phyloP scores from a whole-genome alignment of 306 rosid species.

The Prinsepia uniflora region DNA sequence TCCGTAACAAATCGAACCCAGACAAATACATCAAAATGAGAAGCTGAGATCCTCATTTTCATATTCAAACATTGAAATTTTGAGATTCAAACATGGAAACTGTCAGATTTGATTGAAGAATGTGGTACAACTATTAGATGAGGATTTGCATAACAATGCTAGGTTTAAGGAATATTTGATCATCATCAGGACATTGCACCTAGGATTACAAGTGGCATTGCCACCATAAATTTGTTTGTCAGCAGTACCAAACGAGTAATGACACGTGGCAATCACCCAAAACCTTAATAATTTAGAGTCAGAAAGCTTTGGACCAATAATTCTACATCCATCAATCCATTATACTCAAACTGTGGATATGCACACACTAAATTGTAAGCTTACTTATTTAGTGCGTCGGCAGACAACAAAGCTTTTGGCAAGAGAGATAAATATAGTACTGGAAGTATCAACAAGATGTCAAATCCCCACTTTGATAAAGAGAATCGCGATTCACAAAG shows the following conservation, averaged over 20 bases:
- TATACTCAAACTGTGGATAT: conserved; percentile 26
- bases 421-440: conserved; percentile 22
- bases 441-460: conserved; percentile 23
- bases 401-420: conserved; percentile 32
- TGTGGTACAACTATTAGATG: not conserved
- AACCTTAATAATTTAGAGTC: not conserved
- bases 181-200: not conserved
- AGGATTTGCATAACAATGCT: conserved; percentile 22
- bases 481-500: not conserved
- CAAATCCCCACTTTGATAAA: conserved; percentile 47
- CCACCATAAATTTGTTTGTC: not conserved
- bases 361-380: conserved; percentile 26
- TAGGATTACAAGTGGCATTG: not conserved
- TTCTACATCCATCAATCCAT: conserved; percentile 3
- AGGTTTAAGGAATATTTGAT: not conserved
- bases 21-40: not conserved
- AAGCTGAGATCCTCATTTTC: too few species aligned
- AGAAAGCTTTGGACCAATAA: not conserved
- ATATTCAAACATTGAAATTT: not conserved
- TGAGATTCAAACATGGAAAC: not conserved
- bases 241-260: not conserved
- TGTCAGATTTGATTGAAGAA: not conserved
- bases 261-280: not conserved
- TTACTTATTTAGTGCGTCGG: conserved; percentile 16
- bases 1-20: not conserved